Evolutionary conservation across 139 green algal species (phyloP), one percentile per base, ranked within the genome.

Genomic region (Chlorella sp.): DNA sequence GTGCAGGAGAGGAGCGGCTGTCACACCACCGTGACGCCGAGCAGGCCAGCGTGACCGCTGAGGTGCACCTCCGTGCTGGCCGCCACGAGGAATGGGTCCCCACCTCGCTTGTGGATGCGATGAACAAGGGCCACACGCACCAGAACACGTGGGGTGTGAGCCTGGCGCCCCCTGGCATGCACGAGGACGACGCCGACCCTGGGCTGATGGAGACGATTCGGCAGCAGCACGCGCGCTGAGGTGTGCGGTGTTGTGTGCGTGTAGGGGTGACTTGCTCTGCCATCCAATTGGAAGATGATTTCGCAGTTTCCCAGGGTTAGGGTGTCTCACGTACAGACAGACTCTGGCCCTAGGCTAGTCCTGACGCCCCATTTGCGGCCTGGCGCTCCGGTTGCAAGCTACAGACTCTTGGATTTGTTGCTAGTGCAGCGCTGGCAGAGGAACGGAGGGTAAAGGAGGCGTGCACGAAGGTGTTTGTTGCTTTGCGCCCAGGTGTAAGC

Each of bases 101-200:
- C 6, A 31, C 1, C 5, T 31, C n/a, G 29, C 36, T 34, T 35
- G 23, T 31, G 59, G 31, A 31, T 67, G 33, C 34, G 24, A n/a
- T 27, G 55, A 64, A 31, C n/a, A 20, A 27, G 6, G 55, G 20
- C 4, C 20, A 30, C 24, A 29, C 55, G 20, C 24, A 31, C 22
- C 55, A 31, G 20, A 31, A 64, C 55, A 26, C 61, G 59, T 93
- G 88, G 88, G 88, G 88, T 1, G 88, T 93, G 31, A 86, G 76
- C 6, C 71, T 77, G 27, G 42, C 84, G 49, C 80, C 83, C 0
- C 82, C 83, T 0, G 88, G 88, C 31, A 63, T 67, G 42, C 74
- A 85, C 14, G 69, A 79, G 65, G 65, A 36, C 74, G 80, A 70
- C n/a, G 34, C 34, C n/a, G 29, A 67, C 31, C 69, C 62, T 6